Evolutionary conservation across 345 rosid species (phyloP).

Genomic region (Sonneratia caseolaris): DNA sequence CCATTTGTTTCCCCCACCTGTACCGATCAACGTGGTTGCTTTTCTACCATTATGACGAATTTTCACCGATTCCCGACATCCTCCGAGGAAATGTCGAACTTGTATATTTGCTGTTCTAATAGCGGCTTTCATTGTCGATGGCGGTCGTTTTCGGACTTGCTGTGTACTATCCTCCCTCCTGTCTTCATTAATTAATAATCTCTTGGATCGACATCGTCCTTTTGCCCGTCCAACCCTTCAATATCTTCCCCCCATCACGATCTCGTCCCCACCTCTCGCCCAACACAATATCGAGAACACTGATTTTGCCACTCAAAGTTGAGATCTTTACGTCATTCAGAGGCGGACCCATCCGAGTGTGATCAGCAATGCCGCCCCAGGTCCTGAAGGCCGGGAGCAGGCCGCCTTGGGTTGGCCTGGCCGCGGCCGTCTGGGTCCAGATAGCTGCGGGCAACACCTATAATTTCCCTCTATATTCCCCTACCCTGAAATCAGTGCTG

Average conservation of each 20-base stretch:
- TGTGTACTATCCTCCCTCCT: not conserved
- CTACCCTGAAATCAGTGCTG: slow-evolving; percentile 61
- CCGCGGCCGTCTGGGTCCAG: slow-evolving; percentile 89
- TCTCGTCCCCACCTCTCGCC: not conserved
- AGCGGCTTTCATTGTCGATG: not conserved
- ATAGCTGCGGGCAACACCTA: slow-evolving; percentile 52
- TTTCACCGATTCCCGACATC: not conserved
- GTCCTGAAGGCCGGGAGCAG: slow-evolving; percentile 69
- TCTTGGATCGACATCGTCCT: not conserved
- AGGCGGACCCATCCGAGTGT: not conserved
- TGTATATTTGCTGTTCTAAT: no score
- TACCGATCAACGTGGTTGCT: no score
- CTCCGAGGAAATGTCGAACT: not conserved
- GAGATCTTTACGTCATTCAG: slow-evolving; percentile 4
- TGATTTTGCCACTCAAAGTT: not conserved
- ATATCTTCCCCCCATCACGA: not conserved
- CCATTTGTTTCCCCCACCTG: no score
- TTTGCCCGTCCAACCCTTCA: not conserved
- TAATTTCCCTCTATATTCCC: slow-evolving; percentile 79
- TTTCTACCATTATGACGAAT: not conserved
- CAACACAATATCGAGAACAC: not conserved
- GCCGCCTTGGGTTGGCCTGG: slow-evolving; percentile 96
- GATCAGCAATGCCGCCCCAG: slow-evolving; percentile 5
- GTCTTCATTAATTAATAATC: not conserved
- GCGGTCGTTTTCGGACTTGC: not conserved